phyloP scores from a whole-genome alignment of 176 grass and related monocot genomes.

The Cenchrus americanus region DNA sequence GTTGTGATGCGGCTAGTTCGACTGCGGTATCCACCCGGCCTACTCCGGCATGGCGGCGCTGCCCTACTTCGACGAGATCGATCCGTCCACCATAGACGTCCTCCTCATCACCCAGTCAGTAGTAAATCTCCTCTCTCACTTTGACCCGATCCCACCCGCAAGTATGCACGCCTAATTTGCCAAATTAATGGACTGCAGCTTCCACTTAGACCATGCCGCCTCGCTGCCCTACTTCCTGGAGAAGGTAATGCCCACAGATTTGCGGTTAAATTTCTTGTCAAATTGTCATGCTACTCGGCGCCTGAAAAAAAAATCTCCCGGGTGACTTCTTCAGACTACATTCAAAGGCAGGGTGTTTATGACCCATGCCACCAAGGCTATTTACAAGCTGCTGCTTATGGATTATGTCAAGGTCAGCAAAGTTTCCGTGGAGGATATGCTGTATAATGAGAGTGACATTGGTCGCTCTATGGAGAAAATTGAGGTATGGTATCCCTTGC shows the following conservation, averaged over 20 bases:
- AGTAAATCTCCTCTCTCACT: background rate
- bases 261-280: background rate
- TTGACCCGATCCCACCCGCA: background rate
- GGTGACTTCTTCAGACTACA: conserved; percentile 62
- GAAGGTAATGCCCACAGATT: conserved; percentile 56
- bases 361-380: conserved; percentile 97
- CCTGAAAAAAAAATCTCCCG: background rate
- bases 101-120: conserved; percentile 99
- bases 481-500: conserved; percentile 53
- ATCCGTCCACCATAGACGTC: conserved; percentile 89
- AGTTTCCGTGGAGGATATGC: conserved; percentile 92
- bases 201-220: conserved; percentile 97
- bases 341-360: conserved; percentile 93
- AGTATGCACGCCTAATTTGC: background rate
- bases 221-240: conserved; percentile 93
- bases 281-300: background rate
- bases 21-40: conserved; percentile 94
- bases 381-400: conserved; percentile 77
- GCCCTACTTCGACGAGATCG: conserved; percentile 97
- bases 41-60: conserved; percentile 89
- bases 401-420: conserved; percentile 99
- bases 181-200: conserved; percentile 50
- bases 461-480: conserved; percentile 91
- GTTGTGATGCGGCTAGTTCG: conserved; percentile 54
- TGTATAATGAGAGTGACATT: conserved; percentile 88